Evolutionary conservation across 192 early-diverging fungal genomes (phyloP), one percentile per base, ranked within the genome.

Genomic region (Gigaspora rosea): DNA sequence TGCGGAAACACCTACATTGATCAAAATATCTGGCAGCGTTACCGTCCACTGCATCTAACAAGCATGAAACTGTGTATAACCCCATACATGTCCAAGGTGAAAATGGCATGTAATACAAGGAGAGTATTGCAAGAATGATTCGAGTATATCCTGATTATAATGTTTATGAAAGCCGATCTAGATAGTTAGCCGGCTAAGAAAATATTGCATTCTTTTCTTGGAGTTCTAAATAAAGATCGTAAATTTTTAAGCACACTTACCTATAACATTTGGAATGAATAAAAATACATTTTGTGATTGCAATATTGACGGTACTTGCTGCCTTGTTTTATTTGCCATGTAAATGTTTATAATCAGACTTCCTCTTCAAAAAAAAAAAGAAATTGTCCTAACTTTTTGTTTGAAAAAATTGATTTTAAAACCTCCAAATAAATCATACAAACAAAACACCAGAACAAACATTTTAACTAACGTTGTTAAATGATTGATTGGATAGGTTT

Each of bases 21-120:
- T 92, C 80, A 64, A 93, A 94, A 75, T 93, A 91, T 64, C 97
- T 86, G n/a, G 98, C 98, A 66, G 95, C 96, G 78, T 94, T 87
- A 2, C 98, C 98, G 82, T 99, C 97, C 10, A 92, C 89, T 2
- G 94, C 98, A 80, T 99, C 98, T 58, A 99, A 85, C 36, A 98
- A 79, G 80, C 94, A 94, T n/a, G 95, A 97, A 52, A 94, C 78
- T 35, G 88, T 89, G 81, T 99, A 99, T 27, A 94, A 78, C 27
- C 86, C 51, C 73, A 97, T 92, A 76, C 94, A 94, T 2, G 81
- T 82, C 65, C 85, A 84, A 12, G 95, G 93, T 63, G 90, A 86
- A 33, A 85, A 79, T 47, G 90, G 89, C 91, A 99, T 94, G 81
- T 88, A 90, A 80, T 90, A 91, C 54, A 95, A 83, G 4, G 97